These are phyloP conservation scores for Arctium lappa DNA, from an alignment of 129 eudicot species.

Conservation along the genomic window DNA sequence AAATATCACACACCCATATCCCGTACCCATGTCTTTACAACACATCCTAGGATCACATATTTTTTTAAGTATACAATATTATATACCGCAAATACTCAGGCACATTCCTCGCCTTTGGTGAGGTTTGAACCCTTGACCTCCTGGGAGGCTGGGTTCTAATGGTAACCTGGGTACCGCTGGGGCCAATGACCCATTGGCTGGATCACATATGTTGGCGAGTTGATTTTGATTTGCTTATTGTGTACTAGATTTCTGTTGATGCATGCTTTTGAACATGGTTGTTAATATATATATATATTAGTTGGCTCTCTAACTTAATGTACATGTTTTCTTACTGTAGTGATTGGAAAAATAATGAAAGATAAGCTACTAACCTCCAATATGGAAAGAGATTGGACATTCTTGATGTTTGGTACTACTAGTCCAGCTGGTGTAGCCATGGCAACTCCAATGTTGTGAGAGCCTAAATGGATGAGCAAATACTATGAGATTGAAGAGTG, in stretches of 20 bases:
- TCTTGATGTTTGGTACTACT: constrained; percentile 91
- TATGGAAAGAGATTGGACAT: constrained; percentile 83
- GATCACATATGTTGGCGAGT: neutral
- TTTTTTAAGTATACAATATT: too few relatives aligned
- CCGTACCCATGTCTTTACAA: too few relatives aligned
- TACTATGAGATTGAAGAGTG: constrained; percentile 44
- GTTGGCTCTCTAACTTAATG: neutral
- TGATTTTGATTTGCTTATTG: neutral
- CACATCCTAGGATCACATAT: too few relatives aligned
- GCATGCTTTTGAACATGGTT: neutral
- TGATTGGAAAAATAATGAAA: neutral
- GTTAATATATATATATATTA: neutral
- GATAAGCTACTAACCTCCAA: constrained; percentile 52
- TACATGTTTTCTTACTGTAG: neutral
- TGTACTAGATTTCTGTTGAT: neutral
- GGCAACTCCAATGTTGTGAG: constrained; percentile 93
- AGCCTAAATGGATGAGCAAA: constrained; percentile 39
- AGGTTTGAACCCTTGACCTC: too few relatives aligned
- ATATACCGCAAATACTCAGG: too few relatives aligned
- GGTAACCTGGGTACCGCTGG: too few relatives aligned
- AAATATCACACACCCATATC: too few relatives aligned
- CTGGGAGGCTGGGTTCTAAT: too few relatives aligned
- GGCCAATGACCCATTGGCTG: neutral
- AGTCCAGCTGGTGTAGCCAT: constrained; percentile 96
- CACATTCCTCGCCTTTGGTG: too few relatives aligned